phyloP scores from a whole-genome alignment of 345 rosid species.

The Eucalyptus sideroxylon region DNA sequence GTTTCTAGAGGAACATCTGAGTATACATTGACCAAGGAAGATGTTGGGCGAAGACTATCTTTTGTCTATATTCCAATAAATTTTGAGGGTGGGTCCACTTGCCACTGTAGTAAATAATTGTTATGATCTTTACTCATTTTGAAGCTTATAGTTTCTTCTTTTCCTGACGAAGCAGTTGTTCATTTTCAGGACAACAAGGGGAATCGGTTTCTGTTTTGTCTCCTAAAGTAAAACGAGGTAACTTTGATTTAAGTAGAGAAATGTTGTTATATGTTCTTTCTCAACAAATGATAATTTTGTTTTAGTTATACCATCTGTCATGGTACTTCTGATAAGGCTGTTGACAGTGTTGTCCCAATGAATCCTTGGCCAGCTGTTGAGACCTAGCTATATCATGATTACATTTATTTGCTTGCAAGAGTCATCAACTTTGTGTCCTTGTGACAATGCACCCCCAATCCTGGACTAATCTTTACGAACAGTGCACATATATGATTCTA shows the following conservation, averaged over 20 bases:
- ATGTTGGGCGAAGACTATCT: slow-evolving; percentile 63
- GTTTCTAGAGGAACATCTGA: slow-evolving; percentile 75
- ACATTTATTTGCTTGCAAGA: not conserved
- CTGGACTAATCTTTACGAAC: not conserved
- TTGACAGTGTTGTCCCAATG: not conserved
- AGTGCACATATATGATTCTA: not conserved
- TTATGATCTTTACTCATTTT: not conserved
- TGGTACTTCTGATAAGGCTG: not conserved
- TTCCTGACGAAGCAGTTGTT: not conserved
- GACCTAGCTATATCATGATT: not conserved
- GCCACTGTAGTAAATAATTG: not conserved
- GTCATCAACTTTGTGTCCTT: not conserved
- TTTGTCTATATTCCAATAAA: slow-evolving; percentile 83
- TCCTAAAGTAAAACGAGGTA: slow-evolving; percentile 71
- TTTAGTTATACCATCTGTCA: not conserved
- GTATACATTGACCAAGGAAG: slow-evolving; percentile 73
- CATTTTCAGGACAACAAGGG: slow-evolving; percentile 79
- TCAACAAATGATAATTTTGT: not conserved
- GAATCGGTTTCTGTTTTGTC: slow-evolving; percentile 55
- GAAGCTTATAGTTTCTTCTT: not conserved
- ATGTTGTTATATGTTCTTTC: not conserved
- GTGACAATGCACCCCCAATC: not conserved
- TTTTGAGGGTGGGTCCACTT: slow-evolving; percentile 64
- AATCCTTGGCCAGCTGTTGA: not conserved
- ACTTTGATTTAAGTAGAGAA: not conserved